Base-by-base conservation (phyloP, 2,329 filamentous ascomycete genomes). In the Xylaria multiplex region DNA sequence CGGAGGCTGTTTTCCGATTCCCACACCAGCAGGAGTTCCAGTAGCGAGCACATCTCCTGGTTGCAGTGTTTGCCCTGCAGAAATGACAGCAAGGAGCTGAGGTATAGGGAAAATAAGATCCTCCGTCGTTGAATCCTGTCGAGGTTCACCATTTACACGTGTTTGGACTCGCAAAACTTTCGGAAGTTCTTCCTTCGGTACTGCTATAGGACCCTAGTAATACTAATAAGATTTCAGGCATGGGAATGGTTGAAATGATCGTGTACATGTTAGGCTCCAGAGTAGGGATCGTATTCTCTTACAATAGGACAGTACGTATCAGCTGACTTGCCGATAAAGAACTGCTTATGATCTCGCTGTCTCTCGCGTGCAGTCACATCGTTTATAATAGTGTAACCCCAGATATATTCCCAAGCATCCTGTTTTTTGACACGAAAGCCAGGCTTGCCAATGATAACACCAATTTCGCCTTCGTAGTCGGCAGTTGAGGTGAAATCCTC, bases 271-370 rank as follows among this genome's bases (percentile, higher is more conserved):
- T 14, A 6, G n/a, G 1, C 5, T n/a, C 40, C 3, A 8, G 13
- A 13, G 11, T 24, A 16, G 60, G 35, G 2, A 5, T 55, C 6
- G 9, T 6, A 59, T 2, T 1, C 2, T 16, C 63, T 58, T 64
- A 68, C 66, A 6, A 68, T 66, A n/a, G 66, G 66, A 55, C 66
- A 68, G 19, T 64, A 68, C 6, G 63, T 68, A 27, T 68, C 66
- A 6, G 66, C 59, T 9, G 66, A 68, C 56, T 68, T 68, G 8
- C 66, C 63, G 13, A 66, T 62, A 11, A 64, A 68, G 27, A 68
- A 68, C 52, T 68, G 66, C 13, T 68, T 68, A 42, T 68, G 66
- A 61, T 68, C 66, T 9, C 66, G 55, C 16, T 68, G 66, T 13
- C 59, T 52, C 52, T 68, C 63, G 27, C 66, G 63, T 1, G 63